Evolutionary conservation across 2,329 filamentous ascomycete species (phyloP).

Genomic region (Xylariaceae sp.): DNA sequence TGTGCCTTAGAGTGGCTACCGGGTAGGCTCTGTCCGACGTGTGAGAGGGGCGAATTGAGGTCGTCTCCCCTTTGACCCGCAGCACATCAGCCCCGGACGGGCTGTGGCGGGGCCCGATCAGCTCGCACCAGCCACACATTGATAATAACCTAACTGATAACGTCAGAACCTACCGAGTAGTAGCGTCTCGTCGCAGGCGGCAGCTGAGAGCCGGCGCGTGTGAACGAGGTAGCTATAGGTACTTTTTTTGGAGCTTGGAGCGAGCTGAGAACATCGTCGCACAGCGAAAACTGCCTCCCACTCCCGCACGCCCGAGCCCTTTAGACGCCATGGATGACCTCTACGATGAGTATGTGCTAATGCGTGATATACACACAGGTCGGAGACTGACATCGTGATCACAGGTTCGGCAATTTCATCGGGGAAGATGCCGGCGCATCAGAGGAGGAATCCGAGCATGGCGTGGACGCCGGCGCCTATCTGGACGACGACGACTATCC

Average conservation of each 20-base stretch:
- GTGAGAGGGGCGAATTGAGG: too few species aligned
- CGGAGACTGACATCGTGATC: too few species aligned
- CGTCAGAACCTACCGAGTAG: too few species aligned
- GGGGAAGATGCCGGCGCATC: conserved; percentile 83
- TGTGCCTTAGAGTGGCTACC: too few species aligned
- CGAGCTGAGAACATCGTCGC: conserved; percentile 3
- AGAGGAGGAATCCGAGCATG: conserved; percentile 79
- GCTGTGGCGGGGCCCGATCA: too few species aligned
- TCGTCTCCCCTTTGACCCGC: too few species aligned
- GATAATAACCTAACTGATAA: too few species aligned
- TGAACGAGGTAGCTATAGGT: background rate
- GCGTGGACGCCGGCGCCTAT: conserved; percentile 72
- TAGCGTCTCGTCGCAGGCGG: too few species aligned
- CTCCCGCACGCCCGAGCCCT: conserved; percentile 25
- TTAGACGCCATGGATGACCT: conserved; percentile 76
- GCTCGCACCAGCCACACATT: too few species aligned
- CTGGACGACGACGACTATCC: conserved; percentile 82
- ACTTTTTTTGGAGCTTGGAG: conserved; percentile 14
- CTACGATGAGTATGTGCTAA: conserved; percentile 76
- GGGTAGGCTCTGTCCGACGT: too few species aligned
- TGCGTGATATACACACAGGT: background rate
- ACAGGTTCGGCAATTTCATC: conserved; percentile 95
- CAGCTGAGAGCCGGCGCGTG: too few species aligned
- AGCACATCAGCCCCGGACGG: too few species aligned
- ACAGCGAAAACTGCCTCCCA: conserved; percentile 5